These are phyloP conservation scores for Ophiostoma australiae DNA, from an alignment of 2,329 filamentous ascomycete species.

Conservation along the genomic window DNA sequence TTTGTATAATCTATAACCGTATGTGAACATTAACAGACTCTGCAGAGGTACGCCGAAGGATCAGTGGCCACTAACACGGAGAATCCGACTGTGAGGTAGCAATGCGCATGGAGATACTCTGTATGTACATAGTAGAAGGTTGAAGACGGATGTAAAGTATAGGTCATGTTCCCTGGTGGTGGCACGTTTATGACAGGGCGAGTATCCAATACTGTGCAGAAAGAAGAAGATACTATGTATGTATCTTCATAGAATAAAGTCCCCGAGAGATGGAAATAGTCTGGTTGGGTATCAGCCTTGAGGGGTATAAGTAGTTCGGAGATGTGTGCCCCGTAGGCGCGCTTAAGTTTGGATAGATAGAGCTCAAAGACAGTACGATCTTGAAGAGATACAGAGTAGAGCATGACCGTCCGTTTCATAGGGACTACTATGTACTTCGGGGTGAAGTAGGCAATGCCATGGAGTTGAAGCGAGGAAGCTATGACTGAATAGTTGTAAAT, in stretches of 20 bases:
- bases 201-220: neutral
- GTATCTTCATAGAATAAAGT: neutral
- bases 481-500: neutral
- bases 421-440: no score
- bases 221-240: neutral
- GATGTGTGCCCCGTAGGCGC: neutral
- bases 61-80: neutral
- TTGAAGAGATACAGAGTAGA: neutral
- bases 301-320: neutral
- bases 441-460: no score
- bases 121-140: neutral
- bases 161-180: neutral
- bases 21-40: neutral
- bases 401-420: neutral
- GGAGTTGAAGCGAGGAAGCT: neutral
- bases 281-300: neutral
- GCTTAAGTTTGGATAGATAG: neutral
- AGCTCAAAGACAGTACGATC: neutral
- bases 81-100: neutral
- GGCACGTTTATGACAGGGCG: neutral
- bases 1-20: no score
- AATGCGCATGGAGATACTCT: neutral
- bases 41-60: neutral
- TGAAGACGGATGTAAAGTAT: neutral
- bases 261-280: neutral